Percentiles rank a stretch among this genome's conserved stretches.
Conservation (phyloP, 176 grass and related monocot genomes). For the Bromus sterilis region DNA sequence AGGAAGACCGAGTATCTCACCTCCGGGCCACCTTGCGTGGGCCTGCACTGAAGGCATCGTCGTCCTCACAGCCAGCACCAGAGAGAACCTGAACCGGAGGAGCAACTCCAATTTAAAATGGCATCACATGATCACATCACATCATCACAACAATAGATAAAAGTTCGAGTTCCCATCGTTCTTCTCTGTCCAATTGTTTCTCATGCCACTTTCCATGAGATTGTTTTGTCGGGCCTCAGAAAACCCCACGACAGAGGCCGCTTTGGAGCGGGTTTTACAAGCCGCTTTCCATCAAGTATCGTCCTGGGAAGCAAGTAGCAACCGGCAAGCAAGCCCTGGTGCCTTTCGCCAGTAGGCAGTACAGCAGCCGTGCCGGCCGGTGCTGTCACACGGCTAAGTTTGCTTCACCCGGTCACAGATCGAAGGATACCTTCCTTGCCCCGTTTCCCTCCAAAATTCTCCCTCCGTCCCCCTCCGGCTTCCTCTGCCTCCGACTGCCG, state of each 20-base stretch:
- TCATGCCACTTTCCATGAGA: neutral
- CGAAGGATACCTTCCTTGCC: conserved; percentile 49
- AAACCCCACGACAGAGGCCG: too few relatives aligned
- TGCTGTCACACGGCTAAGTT: too few relatives aligned
- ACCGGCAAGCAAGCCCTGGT: conserved; percentile 3
- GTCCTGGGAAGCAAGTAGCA: neutral
- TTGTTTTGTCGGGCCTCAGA: neutral
- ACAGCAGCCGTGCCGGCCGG: too few relatives aligned
- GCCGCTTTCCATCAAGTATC: neutral
- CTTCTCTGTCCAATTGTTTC: neutral
- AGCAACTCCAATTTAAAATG: neutral
- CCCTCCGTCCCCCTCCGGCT: neutral
- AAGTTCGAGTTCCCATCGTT: neutral
- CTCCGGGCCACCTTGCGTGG: too few relatives aligned
- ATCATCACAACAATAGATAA: too few relatives aligned
- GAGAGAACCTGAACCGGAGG: too few relatives aligned
- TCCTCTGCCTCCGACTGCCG: neutral
- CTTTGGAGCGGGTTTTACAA: neutral
- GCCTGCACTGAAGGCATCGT: too few relatives aligned
- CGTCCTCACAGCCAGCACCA: too few relatives aligned
- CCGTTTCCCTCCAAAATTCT: conserved; percentile 32
- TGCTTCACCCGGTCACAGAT: conserved; percentile 43
- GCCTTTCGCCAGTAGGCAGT: neutral
- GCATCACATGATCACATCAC: too few relatives aligned
- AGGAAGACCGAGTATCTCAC: too few relatives aligned